phyloP scores from a whole-genome alignment of 768 basidiomycete genomes.

The Mycena rebaudengoi region DNA sequence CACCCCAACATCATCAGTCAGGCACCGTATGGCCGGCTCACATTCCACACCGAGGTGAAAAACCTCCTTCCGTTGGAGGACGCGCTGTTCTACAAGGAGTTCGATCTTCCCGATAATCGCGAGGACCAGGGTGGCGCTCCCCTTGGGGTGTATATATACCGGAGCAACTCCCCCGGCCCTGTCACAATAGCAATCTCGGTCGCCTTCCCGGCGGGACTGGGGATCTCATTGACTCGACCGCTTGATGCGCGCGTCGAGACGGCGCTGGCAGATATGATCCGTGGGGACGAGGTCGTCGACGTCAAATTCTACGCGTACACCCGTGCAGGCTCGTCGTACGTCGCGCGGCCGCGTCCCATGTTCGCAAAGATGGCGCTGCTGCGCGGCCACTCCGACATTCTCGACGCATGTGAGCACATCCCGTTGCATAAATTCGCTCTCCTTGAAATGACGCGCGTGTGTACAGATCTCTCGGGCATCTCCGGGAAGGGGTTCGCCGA shows the following conservation, averaged over 20 bases:
- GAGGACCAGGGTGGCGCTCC: too few species aligned
- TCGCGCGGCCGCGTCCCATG: slow-evolving; percentile 2
- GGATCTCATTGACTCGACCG: not conserved
- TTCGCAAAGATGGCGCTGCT: not conserved
- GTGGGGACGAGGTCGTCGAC: slow-evolving; percentile 1
- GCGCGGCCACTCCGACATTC: not conserved
- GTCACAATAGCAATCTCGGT: not conserved
- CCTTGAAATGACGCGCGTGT: too few species aligned
- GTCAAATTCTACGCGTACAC: slow-evolving; percentile 12
- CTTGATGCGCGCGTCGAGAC: not conserved
- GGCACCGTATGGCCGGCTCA: not conserved
- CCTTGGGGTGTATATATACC: not conserved
- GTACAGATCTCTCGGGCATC: not conserved
- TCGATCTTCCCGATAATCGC: not conserved
- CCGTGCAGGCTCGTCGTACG: not conserved
- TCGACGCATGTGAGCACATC: not conserved
- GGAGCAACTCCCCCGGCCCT: not conserved
- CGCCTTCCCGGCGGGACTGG: not conserved
- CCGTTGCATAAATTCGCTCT: not conserved
- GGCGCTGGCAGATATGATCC: not conserved
- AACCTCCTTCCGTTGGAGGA: not conserved
- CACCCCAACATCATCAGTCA: not conserved
- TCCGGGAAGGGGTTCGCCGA: not conserved
- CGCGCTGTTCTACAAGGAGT: not conserved
- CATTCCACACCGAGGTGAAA: not conserved